These are phyloP conservation scores for Botrytis porri DNA, from an alignment of 2,329 filamentous ascomycete species.

Conservation along the genomic window DNA sequence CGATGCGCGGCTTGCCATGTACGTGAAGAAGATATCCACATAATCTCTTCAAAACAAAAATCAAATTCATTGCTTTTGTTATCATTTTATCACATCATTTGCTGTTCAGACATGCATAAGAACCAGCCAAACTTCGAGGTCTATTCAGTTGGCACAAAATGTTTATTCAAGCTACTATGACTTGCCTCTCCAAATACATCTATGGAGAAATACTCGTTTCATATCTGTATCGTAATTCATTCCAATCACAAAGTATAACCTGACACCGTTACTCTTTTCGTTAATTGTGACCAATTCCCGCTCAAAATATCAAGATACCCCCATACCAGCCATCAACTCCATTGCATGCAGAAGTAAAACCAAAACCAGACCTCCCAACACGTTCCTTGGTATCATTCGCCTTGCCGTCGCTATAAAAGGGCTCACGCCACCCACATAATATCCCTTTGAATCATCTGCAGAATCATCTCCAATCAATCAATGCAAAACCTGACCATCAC, in stretches of 20 bases:
- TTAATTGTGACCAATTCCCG: background rate
- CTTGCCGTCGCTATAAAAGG: background rate
- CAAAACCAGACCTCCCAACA: background rate
- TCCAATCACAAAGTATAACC: background rate
- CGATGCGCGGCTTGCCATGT: slow-evolving; percentile 15
- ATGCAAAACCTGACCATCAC: slow-evolving; percentile 12
- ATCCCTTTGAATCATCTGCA: background rate
- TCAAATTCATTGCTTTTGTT: background rate
- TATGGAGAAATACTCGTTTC: background rate
- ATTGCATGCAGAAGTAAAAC: background rate
- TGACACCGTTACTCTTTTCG: background rate
- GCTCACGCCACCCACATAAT: background rate
- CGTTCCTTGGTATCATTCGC: slow-evolving; percentile 5
- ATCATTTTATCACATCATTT: background rate
- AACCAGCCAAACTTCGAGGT: background rate
- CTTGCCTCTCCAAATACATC: background rate
- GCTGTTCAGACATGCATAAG: background rate
- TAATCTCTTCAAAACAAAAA: background rate
- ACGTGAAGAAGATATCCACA: slow-evolving; percentile 16
- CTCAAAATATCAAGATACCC: background rate
- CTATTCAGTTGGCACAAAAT: background rate
- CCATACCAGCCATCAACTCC: background rate
- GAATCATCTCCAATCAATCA: background rate
- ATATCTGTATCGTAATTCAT: background rate
- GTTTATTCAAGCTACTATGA: background rate